Conservation (phyloP, 805 yeast species). For the Metschnikowia aberdeeniae region DNA sequence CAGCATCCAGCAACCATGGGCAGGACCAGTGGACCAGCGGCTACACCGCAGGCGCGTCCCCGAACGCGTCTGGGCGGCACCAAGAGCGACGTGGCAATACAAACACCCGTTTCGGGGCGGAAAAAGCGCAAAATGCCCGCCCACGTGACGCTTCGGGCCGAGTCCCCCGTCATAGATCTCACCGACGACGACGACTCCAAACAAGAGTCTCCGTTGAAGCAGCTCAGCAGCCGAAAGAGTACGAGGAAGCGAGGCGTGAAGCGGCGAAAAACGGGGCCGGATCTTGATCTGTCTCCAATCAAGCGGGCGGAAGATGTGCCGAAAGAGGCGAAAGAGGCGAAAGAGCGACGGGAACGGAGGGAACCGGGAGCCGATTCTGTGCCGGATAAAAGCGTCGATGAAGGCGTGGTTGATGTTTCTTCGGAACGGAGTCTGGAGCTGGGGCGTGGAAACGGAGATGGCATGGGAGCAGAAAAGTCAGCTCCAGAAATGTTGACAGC, state of each 20-base stretch:
- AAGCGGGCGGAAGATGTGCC: too few relatives aligned
- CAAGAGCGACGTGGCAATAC: slow-evolving; percentile 1
- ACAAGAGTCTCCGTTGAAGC: slow-evolving; percentile 8
- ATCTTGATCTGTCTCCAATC: background rate
- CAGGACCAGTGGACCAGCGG: background rate
- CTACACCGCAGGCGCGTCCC: slow-evolving; percentile 6
- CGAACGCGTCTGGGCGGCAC: slow-evolving; percentile 12
- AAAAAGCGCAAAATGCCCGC: slow-evolving; percentile 3
- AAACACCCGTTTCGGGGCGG: background rate
- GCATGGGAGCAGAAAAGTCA: too few relatives aligned
- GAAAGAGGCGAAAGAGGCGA: too few relatives aligned
- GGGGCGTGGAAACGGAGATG: too few relatives aligned
- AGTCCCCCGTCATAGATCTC: slow-evolving; percentile 17
- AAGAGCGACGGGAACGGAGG: too few relatives aligned
- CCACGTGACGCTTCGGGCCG: background rate
- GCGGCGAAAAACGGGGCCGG: background rate
- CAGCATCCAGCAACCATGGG: background rate
- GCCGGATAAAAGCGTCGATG: too few relatives aligned
- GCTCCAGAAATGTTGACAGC: too few relatives aligned
- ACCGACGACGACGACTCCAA: slow-evolving; percentile 8
- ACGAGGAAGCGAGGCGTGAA: background rate
- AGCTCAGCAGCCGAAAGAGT: background rate
- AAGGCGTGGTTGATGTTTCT: too few relatives aligned
- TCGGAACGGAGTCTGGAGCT: too few relatives aligned
- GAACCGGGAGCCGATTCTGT: too few relatives aligned